Percentiles rank a stretch among this genome's conserved stretches.
These are phyloP conservation scores for Solanum phureja DNA, from an alignment of 257 asterid genomes.

Conservation along the genomic window DNA sequence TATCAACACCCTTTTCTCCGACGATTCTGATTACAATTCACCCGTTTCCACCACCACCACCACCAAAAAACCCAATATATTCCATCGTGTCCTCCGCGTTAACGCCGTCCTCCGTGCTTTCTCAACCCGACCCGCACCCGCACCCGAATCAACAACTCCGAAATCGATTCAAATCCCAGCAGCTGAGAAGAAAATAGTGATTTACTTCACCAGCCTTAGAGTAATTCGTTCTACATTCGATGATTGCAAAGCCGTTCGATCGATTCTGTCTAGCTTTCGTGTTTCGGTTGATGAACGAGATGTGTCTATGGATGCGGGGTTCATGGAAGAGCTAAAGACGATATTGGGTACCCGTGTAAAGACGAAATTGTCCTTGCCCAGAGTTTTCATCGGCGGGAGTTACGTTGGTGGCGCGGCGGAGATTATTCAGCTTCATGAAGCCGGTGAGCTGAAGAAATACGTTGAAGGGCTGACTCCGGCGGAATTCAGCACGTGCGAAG, in stretches of 20 bases:
- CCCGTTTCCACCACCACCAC: neutral
- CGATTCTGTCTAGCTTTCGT: conserved; percentile 53
- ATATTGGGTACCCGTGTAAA: conserved; percentile 39
- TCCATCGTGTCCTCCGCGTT: conserved; percentile 67
- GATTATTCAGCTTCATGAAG: conserved; percentile 66
- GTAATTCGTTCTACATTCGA: conserved; percentile 78
- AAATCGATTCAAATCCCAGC: conserved; percentile 45
- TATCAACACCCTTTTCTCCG: conserved; percentile 49
- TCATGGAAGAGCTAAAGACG: conserved; percentile 61
- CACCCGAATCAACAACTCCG: neutral
- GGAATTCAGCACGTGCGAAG: conserved; percentile 51
- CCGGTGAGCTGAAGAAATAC: conserved; percentile 70
- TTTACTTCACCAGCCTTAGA: conserved; percentile 75
- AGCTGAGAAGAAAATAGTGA: conserved; percentile 55
- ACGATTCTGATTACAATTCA: conserved; percentile 1
- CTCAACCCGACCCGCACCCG: conserved; percentile 4
- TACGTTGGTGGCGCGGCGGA: conserved; percentile 89
- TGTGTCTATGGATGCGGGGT: conserved; percentile 66
- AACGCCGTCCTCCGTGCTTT: conserved; percentile 47
- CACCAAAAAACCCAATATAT: conserved; percentile 23
- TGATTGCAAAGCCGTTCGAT: conserved; percentile 60
- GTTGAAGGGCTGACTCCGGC: conserved; percentile 46
- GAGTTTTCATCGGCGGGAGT: conserved; percentile 82
- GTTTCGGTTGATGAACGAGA: conserved; percentile 84
- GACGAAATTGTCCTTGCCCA: conserved; percentile 48